Evolutionary conservation across 2,329 filamentous ascomycete genomes (phyloP), one percentile per base, ranked within the genome.

Genomic region (Trichoderma guizhouense): DNA sequence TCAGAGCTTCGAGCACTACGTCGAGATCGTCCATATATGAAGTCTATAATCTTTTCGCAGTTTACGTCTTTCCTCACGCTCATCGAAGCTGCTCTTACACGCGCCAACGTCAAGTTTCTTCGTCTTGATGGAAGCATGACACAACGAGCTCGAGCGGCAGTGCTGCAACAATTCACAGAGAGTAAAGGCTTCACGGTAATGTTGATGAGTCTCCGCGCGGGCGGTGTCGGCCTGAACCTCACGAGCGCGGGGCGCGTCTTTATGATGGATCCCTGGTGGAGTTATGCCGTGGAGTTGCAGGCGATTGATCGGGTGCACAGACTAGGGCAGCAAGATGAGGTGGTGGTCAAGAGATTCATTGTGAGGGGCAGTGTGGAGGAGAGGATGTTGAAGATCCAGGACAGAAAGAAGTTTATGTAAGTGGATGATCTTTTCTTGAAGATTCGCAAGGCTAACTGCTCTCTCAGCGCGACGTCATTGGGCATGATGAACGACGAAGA

Each of bases 191-290:
- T 93, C 28, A 88, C 88, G 3, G 89, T 99, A 1, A 84, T 99
- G 5, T 85, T 99, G 2, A 88, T 99, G 66, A 95, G 92, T 76
- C 84, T 99, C 71, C 88, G 94, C 24, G 96, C 97, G 0, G 96
- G 97, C 5, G 97, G 96, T 28, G 96, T 99, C 0, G 96, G 96
- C 0, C 85, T 99, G 57, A 99, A 99, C 79, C 82, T 99, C 73
- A 98, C 95, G 0, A 91, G 91, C 75, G 96, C 96, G 7, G 93
- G 91, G 74, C 86, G 93, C 69, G 97, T 99, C 6, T 99, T 92
- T 83, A 97, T 99, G 93, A 98, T 99, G 96, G 96, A 99, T 81
- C 96, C 96, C 0, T 99, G 96, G 96, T 99, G 96, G 96, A 97
- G 93, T 79, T 99, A 95, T 81, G 95, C 96, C 0, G 91, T 98